Conservation (phyloP, 1,284 basidiomycete genomes). For the Leccinum griseonigrum region DNA sequence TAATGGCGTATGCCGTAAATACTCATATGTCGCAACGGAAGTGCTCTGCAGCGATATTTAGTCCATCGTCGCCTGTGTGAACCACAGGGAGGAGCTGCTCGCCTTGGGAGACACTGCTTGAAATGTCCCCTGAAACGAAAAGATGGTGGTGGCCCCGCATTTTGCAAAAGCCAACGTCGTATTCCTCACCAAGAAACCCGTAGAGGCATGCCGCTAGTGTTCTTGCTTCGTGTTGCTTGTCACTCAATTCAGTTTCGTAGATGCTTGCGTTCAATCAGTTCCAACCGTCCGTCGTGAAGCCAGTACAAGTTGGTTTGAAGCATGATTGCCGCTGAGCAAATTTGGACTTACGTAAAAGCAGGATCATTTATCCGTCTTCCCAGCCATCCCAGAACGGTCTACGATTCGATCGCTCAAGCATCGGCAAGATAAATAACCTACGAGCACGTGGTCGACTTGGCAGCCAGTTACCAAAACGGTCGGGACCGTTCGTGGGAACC, state of each 20-base stretch:
- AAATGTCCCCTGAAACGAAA: constrained; percentile 76
- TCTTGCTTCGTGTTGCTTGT: not conserved
- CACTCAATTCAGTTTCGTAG: constrained; percentile 43
- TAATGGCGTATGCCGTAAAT: constrained; percentile 30
- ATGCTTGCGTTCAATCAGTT: constrained; percentile 90
- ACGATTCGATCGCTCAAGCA: no score
- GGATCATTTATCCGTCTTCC: no score
- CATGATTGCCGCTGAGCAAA: no score
- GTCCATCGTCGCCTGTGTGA: constrained; percentile 87
- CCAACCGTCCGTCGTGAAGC: constrained; percentile 78
- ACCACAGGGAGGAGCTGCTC: constrained; percentile 67
- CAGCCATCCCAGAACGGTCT: no score
- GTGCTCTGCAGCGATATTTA: constrained; percentile 93
- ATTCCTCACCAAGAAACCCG: constrained; percentile 85
- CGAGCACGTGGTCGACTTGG: no score
- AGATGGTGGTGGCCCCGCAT: constrained; percentile 75
- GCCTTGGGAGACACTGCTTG: constrained; percentile 89
- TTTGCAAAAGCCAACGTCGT: constrained; percentile 88
- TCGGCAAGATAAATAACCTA: no score
- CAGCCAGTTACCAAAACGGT: no score
- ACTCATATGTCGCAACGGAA: no score
- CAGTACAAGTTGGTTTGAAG: no score
- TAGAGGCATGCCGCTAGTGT: constrained; percentile 62
- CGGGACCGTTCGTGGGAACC: no score
- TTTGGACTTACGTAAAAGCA: no score